Percentiles rank a stretch among this genome's conserved stretches.
Conservation (phyloP, 257 asterid species). For the Primulina huaijiensis region DNA sequence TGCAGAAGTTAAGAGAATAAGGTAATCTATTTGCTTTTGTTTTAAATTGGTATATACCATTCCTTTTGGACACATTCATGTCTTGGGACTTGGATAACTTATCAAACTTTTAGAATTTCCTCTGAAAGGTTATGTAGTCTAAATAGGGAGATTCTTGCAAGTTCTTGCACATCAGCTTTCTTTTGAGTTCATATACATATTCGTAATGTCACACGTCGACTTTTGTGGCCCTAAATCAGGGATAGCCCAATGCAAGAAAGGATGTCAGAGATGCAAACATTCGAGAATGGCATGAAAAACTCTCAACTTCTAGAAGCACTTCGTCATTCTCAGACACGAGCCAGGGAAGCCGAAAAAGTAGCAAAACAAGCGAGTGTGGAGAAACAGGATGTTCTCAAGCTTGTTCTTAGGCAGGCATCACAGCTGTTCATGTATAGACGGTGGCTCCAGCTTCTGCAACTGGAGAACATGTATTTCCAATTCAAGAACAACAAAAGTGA, state of each 20-base stretch:
- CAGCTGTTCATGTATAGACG: slow-evolving; percentile 83
- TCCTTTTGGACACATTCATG: not conserved
- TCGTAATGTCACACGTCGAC: not conserved
- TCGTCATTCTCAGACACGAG: slow-evolving; percentile 89
- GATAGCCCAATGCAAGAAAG: slow-evolving; percentile 29
- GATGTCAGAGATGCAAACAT: slow-evolving; percentile 17
- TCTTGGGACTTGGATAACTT: not conserved
- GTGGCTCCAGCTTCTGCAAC: slow-evolving; percentile 81
- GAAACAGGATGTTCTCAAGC: slow-evolving; percentile 69
- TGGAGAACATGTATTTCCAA: slow-evolving; percentile 62
- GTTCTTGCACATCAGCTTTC: not conserved
- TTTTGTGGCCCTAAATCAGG: slow-evolving; percentile 32
- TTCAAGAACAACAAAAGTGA: slow-evolving; percentile 41
- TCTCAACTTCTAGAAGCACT: slow-evolving; percentile 72
- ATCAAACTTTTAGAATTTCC: not conserved
- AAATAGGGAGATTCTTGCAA: not conserved
- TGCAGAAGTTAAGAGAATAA: slow-evolving; percentile 28
- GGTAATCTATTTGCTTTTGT: slow-evolving; percentile 37
- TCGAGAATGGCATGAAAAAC: slow-evolving; percentile 36
- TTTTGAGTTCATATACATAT: not conserved
- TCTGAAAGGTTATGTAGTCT: slow-evolving; percentile 1
- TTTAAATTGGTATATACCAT: not conserved
- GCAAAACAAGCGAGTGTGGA: slow-evolving; percentile 65
- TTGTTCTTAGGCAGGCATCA: slow-evolving; percentile 76
- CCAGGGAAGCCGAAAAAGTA: slow-evolving; percentile 84